phyloP scores from a whole-genome alignment of 2,329 filamentous ascomycete genomes.

The Diaporthe ilicicola region DNA sequence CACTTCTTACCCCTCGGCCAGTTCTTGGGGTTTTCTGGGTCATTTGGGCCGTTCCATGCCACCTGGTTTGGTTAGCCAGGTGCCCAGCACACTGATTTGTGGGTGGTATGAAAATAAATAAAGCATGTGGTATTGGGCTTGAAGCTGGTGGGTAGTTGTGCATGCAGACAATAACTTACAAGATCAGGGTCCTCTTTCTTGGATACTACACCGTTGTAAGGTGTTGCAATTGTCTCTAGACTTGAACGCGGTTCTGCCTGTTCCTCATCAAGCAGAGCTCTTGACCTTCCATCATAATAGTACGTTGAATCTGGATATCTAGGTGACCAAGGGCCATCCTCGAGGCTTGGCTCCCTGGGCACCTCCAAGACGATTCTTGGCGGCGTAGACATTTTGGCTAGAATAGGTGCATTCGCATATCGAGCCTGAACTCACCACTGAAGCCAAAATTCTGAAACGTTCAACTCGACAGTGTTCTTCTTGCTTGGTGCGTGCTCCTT shows the following conservation, averaged over 20 bases:
- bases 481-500: not conserved
- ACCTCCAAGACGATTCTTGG: conserved; percentile 5
- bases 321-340: conserved; percentile 5
- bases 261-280: not conserved
- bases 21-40: conserved; percentile 43
- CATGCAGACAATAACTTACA: not conserved
- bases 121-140: not conserved
- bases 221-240: not conserved
- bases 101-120: not conserved
- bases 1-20: conserved; percentile 56
- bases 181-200: conserved; percentile 16
- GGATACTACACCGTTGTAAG: not conserved
- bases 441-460: not conserved
- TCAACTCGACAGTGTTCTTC: not conserved
- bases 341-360: not conserved
- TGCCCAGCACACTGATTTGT: not conserved
- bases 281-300: not conserved
- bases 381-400: not conserved
- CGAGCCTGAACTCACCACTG: not conserved
- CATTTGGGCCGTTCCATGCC: conserved; percentile 44
- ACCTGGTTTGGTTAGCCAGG: not conserved
- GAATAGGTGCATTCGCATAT: not conserved
- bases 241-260: not conserved
- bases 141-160: not conserved
- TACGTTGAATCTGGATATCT: not conserved